phyloP scores from a whole-genome alignment of 768 basidiomycete species.

The Fistulinella prunicolor region DNA sequence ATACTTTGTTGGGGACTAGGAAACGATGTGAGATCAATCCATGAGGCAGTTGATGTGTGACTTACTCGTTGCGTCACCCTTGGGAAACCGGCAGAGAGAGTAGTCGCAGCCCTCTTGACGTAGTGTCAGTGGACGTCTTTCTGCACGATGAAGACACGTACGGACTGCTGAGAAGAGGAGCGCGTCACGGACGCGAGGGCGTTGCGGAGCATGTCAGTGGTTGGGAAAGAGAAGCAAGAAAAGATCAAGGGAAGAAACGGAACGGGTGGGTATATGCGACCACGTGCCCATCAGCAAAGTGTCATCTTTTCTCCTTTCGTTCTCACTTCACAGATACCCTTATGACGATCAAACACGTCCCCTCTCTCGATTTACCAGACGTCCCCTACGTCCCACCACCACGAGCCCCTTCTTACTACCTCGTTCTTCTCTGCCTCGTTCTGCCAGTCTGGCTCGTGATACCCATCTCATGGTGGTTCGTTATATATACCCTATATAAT shows the following conservation, averaged over 20 bases:
- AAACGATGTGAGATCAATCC: slow-evolving; percentile 5
- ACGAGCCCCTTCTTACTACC: slow-evolving; percentile 53
- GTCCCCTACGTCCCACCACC: slow-evolving; percentile 39
- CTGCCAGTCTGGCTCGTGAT: slow-evolving; percentile 62
- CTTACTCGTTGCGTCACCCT: slow-evolving; percentile 68
- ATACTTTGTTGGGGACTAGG: slow-evolving; percentile 83
- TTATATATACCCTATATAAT: slow-evolving; percentile 44
- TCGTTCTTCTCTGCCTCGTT: slow-evolving; percentile 54
- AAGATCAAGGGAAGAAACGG: slow-evolving; percentile 34
- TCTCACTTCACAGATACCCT: slow-evolving; percentile 9
- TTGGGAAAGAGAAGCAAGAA: slow-evolving; percentile 21
- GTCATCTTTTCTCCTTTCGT: too few species aligned
- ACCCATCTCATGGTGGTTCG: slow-evolving; percentile 66
- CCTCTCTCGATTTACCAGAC: slow-evolving; percentile 19
- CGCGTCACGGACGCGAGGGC: slow-evolving; percentile 56
- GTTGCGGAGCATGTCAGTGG: slow-evolving; percentile 58
- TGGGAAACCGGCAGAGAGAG: slow-evolving; percentile 76
- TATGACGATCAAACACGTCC: slow-evolving; percentile 1
- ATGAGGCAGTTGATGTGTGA: slow-evolving; percentile 11
- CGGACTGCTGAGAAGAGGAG: slow-evolving; percentile 49
- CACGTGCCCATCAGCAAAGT: too few species aligned
- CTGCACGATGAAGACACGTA: slow-evolving; percentile 33
- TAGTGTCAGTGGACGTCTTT: slow-evolving; percentile 2
- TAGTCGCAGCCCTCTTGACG: slow-evolving; percentile 65
- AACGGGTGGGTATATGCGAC: slow-evolving; percentile 1